Percentiles rank a stretch among this genome's conserved stretches.
Conservation (phyloP, 2,329 filamentous ascomycete species). For the Colletotrichum shisoi region DNA sequence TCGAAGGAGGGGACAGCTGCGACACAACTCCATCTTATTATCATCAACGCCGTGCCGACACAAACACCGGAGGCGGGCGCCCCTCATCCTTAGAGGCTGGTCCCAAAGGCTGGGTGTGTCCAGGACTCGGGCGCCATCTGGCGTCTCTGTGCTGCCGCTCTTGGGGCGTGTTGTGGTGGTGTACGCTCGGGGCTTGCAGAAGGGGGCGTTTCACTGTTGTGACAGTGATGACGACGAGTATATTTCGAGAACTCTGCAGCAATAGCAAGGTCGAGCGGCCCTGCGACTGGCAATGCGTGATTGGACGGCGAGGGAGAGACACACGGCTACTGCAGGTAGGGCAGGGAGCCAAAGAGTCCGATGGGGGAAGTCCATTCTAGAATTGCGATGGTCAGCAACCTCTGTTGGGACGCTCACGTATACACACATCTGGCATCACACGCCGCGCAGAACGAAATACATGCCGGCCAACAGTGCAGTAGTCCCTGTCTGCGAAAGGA, state of each 20-base stretch:
- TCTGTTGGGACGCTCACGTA: conserved; percentile 11
- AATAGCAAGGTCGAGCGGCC: conserved; percentile 30
- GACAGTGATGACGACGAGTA: conserved; percentile 35
- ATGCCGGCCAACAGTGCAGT: conserved; percentile 12
- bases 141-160: conserved; percentile 33
- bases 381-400: conserved; percentile 25
- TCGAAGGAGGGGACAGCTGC: conserved; percentile 25
- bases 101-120: neutral
- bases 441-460: conserved; percentile 12
- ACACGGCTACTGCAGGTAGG: conserved; percentile 1
- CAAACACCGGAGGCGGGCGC: conserved; percentile 27
- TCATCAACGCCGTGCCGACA: conserved; percentile 31
- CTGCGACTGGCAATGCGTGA: conserved; percentile 11
- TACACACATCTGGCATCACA: neutral
- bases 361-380: conserved; percentile 39
- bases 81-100: conserved; percentile 8
- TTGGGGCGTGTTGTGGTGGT: conserved; percentile 18
- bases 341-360: conserved; percentile 21
- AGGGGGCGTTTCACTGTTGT: conserved; percentile 38
- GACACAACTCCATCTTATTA: conserved; percentile 38
- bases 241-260: conserved; percentile 37
- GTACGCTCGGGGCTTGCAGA: conserved; percentile 38
- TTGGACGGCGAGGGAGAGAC: conserved; percentile 30
- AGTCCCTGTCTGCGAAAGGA: conserved; percentile 20
- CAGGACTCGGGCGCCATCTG: conserved; percentile 12